Percentiles rank a stretch among this genome's conserved stretches.
These are phyloP conservation scores for Pseudogymnoascus sp. DNA, from an alignment of 2,329 filamentous ascomycete species.

Conservation along the genomic window DNA sequence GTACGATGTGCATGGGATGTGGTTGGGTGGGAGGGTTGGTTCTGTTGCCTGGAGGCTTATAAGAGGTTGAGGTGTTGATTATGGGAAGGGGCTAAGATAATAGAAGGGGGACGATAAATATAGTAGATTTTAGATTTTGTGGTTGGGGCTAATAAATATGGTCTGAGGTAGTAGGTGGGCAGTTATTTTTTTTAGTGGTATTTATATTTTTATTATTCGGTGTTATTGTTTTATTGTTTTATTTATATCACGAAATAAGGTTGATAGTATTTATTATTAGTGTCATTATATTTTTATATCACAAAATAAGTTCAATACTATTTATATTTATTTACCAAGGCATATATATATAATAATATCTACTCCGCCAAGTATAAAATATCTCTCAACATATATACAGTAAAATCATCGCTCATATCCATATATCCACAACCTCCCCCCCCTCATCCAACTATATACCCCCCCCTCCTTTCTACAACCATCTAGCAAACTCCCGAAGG, in stretches of 20 bases:
- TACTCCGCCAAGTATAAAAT: neutral
- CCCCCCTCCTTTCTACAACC: neutral
- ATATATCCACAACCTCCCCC: neutral
- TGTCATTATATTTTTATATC: neutral
- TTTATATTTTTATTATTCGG: neutral
- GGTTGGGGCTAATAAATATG: neutral
- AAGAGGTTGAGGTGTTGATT: neutral
- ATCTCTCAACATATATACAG: neutral
- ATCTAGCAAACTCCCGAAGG: neutral
- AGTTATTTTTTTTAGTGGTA: neutral
- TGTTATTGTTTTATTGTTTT: neutral
- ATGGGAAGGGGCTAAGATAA: neutral
- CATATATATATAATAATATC: neutral
- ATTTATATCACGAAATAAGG: neutral
- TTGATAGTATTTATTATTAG: neutral
- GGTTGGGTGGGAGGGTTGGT: neutral
- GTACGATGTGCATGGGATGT: neutral
- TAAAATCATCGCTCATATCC: neutral
- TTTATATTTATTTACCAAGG: neutral
- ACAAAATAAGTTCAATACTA: neutral
- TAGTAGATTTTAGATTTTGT: neutral
- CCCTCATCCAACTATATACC: neutral
- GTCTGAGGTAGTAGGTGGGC: neutral
- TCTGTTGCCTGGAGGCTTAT: neutral
- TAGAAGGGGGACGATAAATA: neutral